Conservation (phyloP, 2,329 filamentous ascomycete genomes). For the Hypoxylon sp. region DNA sequence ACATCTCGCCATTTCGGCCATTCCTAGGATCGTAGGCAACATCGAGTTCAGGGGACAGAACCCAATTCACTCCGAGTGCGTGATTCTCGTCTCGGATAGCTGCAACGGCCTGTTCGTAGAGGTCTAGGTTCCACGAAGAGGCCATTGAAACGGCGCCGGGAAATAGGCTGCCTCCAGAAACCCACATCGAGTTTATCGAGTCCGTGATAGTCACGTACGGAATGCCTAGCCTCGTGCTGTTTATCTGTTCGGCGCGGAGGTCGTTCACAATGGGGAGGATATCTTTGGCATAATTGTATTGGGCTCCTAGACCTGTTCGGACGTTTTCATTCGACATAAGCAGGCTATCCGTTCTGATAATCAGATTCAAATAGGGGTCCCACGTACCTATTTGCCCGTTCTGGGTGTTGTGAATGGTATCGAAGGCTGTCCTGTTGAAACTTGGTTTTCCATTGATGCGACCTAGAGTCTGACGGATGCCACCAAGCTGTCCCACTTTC, state of each 20-base stretch:
- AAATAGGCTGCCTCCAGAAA: conserved; percentile 54
- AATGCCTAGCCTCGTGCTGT: conserved; percentile 44
- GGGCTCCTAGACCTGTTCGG: conserved; percentile 49
- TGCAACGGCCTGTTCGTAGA: conserved; percentile 50
- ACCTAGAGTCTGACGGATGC: conserved; percentile 28
- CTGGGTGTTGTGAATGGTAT: conserved; percentile 25
- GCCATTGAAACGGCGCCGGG: conserved; percentile 53
- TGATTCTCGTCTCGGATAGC: conserved; percentile 55
- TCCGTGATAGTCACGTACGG: conserved; percentile 51
- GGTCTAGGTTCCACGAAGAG: conserved; percentile 52
- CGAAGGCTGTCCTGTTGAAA: conserved; percentile 37
- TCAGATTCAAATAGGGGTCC: not conserved
- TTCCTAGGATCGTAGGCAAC: conserved; percentile 54
- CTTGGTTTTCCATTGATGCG: conserved; percentile 17
- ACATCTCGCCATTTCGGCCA: conserved; percentile 49
- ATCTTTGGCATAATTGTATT: conserved; percentile 52
- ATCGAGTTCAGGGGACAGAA: conserved; percentile 55
- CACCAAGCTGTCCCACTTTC: conserved; percentile 42
- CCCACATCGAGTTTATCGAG: conserved; percentile 53
- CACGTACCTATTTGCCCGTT: conserved; percentile 38
- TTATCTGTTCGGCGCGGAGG: conserved; percentile 44
- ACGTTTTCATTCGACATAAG: not conserved
- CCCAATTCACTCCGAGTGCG: conserved; percentile 54
- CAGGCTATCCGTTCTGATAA: not conserved
- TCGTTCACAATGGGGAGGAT: conserved; percentile 50